Evolutionary conservation across 495 filamentous ascomycete species (phyloP), one percentile per base, ranked within the genome.

Genomic region (Podospora tetraspora): DNA sequence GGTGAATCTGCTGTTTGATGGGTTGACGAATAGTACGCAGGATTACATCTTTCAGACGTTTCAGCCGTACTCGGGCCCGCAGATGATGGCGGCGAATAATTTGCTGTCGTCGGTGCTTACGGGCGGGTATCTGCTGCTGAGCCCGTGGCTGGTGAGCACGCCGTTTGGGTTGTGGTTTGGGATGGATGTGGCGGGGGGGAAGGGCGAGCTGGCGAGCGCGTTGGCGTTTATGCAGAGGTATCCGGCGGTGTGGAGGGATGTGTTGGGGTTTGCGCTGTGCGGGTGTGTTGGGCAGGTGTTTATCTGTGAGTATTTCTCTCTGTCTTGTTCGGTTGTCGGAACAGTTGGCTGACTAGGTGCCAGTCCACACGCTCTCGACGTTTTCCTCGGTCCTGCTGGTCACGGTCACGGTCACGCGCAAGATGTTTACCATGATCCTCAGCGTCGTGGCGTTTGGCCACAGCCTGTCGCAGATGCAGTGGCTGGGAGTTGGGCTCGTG

Each of bases 11-110:
- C 85, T 99, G 22, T 92, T 99, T 72, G 95, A 99, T 78, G 95
- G 95, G 64, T 84, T 99, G 67, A 98, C 94, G 58, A 99, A 99
- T 77, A 92, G 88, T 62, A 97, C 93, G 30, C 95, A 99, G 83
- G 95, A 99, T 78, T 89, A 97, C 78, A 92, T 99, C 79, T 97
- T 97, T 78, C 77, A 76, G 63, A 86, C 87, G 10, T 93, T 91
- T 78, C 87, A 86, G 70, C 84, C 87, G 22, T 96, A 93, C 78
- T 84, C 87, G 16, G 96, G 96, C 2, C 93, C 94, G 63, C 96
- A 98, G 86, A 98, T 99, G 95, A 99, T 99, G 95, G 92, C 92
- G 68, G 96, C 94, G n/a, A 92, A 97, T 74, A 98, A 97, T 73
- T 78, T 96, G 34, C 87, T 98, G 71, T 88, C 85, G 57, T 94